Percentiles rank a stretch among this genome's conserved stretches.
phyloP scores from a whole-genome alignment of 495 filamentous ascomycete genomes.

The Daldinia loculata region DNA sequence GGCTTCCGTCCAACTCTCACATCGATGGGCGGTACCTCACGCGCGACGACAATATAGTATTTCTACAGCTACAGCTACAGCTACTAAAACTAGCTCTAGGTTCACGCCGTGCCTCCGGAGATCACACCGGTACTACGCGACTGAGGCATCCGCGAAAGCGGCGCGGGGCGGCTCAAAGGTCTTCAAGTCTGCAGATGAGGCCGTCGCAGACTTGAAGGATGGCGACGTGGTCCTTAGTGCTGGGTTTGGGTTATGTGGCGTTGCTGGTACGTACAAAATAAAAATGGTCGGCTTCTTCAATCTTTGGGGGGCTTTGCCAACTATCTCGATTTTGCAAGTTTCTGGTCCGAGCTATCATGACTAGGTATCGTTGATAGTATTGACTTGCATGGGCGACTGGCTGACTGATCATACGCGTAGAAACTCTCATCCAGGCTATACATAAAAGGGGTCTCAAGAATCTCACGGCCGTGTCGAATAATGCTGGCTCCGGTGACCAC shows the following conservation, averaged over 20 bases:
- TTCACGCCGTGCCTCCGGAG: slow-evolving; percentile 11
- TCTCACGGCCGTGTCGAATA: slow-evolving; percentile 72
- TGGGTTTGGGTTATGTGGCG: slow-evolving; percentile 69
- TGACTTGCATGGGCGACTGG: not conserved
- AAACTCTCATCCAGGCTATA: slow-evolving; percentile 62
- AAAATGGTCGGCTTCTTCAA: not conserved
- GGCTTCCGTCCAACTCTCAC: slow-evolving; percentile 35
- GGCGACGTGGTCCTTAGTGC: slow-evolving; percentile 66
- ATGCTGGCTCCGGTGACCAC: slow-evolving; percentile 65
- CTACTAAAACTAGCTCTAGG: not conserved
- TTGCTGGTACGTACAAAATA: slow-evolving; percentile 56
- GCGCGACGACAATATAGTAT: slow-evolving; percentile 22
- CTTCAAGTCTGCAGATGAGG: slow-evolving; percentile 65
- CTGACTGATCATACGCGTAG: slow-evolving; percentile 31
- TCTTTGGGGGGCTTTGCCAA: not conserved
- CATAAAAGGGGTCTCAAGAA: slow-evolving; percentile 58
- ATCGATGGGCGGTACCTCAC: slow-evolving; percentile 34
- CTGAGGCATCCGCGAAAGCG: slow-evolving; percentile 40
- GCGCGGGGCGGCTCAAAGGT: slow-evolving; percentile 60
- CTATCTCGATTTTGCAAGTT: not conserved
- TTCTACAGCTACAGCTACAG: not conserved
- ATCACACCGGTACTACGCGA: slow-evolving; percentile 31
- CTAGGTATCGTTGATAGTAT: not conserved
- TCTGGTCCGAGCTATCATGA: not conserved
- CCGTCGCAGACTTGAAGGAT: slow-evolving; percentile 66